phyloP scores from a whole-genome alignment of 1,284 basidiomycete species.

The Golubevia pallescens region DNA sequence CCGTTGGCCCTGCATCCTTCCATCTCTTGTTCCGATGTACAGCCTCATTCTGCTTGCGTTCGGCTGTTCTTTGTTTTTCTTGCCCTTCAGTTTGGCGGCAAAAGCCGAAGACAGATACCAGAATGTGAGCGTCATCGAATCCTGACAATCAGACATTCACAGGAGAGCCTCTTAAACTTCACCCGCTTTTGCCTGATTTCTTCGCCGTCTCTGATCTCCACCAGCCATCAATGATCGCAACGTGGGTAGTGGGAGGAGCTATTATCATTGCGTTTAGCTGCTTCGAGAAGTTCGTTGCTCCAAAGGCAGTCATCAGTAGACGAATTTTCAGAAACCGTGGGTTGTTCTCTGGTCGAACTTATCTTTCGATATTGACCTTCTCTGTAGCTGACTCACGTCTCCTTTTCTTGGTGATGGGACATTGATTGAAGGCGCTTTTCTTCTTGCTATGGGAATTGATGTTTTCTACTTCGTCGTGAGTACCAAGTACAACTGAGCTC shows the following conservation, averaged over 20 bases:
- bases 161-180: too few species aligned
- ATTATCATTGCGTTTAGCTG: constrained; percentile 16
- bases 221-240: constrained; percentile 30
- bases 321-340: constrained; percentile 23
- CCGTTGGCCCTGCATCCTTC: too few species aligned
- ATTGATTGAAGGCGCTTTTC: too few species aligned
- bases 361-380: too few species aligned
- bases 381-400: too few species aligned
- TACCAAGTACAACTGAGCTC: too few species aligned
- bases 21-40: too few species aligned
- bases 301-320: constrained; percentile 20
- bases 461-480: constrained; percentile 22
- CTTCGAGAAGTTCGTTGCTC: constrained; percentile 17
- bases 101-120: constrained; percentile 14
- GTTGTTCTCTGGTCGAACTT: too few species aligned
- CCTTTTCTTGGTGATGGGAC: constrained; percentile 21
- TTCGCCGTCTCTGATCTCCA: too few species aligned
- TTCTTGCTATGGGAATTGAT: constrained; percentile 25
- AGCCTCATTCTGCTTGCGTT: constrained; percentile 21
- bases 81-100: constrained; percentile 25
- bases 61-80: constrained; percentile 19
- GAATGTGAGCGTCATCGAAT: constrained; percentile 6
- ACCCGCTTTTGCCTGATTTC: too few species aligned
- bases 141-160: too few species aligned
- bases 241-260: constrained; percentile 22